A percentile compares a stretch with the other conserved stretches of the same genome.
Evolutionary conservation across 495 filamentous ascomycete species (phyloP).

Genomic region (Cenococcum geophilum): DNA sequence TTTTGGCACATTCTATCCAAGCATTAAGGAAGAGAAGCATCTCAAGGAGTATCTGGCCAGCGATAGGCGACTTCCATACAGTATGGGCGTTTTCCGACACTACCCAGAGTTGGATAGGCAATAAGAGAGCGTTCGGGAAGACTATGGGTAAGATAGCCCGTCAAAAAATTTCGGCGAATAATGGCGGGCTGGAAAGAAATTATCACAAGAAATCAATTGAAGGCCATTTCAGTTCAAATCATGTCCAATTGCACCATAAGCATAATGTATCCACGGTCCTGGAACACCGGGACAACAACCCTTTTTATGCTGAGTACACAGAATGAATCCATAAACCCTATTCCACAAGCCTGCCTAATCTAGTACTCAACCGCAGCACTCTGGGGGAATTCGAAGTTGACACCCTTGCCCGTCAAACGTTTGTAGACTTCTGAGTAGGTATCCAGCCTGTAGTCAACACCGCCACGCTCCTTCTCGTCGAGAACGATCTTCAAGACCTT

Average conservation of each 20-base stretch:
- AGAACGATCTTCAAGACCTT: conserved; percentile 97
- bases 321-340: conserved; percentile 22
- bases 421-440: conserved; percentile 99
- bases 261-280: background rate
- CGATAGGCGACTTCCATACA: conserved; percentile 49
- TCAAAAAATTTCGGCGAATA: no score
- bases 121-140: conserved; percentile 5
- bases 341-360: conserved; percentile 33
- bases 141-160: background rate
- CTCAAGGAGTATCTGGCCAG: conserved; percentile 58
- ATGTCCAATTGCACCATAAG: background rate
- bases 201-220: background rate
- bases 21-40: conserved; percentile 47
- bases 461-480: conserved; percentile 98
- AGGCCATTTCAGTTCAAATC: background rate
- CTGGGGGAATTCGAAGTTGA: conserved; percentile 96
- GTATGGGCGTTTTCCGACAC: conserved; percentile 53
- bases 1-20: conserved; percentile 50
- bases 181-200: background rate
- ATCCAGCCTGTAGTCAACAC: conserved; percentile 96
- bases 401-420: conserved; percentile 85
- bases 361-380: conserved; percentile 73
- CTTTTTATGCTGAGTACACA: conserved; percentile 27
- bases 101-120: conserved; percentile 56
- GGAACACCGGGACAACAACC: background rate